Evolutionary conservation across 2,329 filamentous ascomycete species (phyloP).

Genomic region (Penicillium occitanis): DNA sequence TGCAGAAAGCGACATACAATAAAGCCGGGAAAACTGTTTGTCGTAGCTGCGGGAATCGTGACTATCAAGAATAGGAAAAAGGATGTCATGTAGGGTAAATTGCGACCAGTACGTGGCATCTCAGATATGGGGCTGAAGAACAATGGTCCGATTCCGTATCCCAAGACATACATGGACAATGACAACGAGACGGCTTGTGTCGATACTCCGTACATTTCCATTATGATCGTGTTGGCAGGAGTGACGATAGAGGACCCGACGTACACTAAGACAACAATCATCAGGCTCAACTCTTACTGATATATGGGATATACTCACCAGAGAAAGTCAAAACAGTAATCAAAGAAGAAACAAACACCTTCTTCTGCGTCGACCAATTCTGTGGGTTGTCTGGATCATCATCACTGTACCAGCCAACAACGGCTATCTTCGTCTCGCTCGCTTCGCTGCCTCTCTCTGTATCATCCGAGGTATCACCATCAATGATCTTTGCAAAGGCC

Average conservation of each 20-base stretch:
- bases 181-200: constrained; percentile 32
- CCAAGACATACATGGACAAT: constrained; percentile 37
- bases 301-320: background rate
- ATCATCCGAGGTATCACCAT: background rate
- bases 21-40: constrained; percentile 62
- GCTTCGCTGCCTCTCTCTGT: background rate
- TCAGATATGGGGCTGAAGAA: constrained; percentile 57
- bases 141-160: background rate
- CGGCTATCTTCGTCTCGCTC: background rate
- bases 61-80: constrained; percentile 69
- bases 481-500: background rate
- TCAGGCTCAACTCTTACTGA: too few relatives aligned
- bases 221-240: constrained; percentile 23
- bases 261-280: constrained; percentile 29
- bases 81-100: constrained; percentile 65
- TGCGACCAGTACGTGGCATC: constrained; percentile 65
- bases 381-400: background rate
- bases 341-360: background rate
- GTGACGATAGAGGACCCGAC: constrained; percentile 35
- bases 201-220: constrained; percentile 32
- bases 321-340: background rate
- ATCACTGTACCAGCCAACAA: background rate
- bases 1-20: constrained; percentile 62
- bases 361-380: background rate
- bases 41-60: constrained; percentile 64